Evolutionary conservation across 2,329 filamentous ascomycete genomes (phyloP), one percentile per base, ranked within the genome.

Genomic region (Ophiocordyceps camponoti-saundersi): DNA sequence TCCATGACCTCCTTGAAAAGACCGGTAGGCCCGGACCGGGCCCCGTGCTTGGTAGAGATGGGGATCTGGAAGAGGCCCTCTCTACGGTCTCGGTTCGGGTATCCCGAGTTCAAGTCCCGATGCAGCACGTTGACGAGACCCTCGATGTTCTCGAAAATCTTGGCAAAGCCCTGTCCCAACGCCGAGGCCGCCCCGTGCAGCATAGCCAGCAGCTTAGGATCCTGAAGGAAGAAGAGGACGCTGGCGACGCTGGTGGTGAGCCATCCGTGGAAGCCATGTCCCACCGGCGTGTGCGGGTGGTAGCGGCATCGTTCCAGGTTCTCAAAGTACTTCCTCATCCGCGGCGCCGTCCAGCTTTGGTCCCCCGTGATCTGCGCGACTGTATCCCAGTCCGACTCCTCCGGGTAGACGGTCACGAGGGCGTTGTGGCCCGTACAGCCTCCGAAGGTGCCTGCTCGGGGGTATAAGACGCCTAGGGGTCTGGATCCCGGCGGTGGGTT

Each of bases 291-390:
- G 8, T 49, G 46, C n/a, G 50, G 50, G 12, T 56, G 42, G 56
- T 80, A 77, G 23, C 65, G 55, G 61, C 72, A 72, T 40, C 68
- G 66, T 61, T 82, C 78, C 10, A 82, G 57, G 53, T 67, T 70
- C 54, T 66, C 57, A 48, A 74, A 76, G 59, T 80, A 79, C 50
- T 70, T 64, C 49, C 76, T 67, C 77, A 82, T 81, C 49, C 76
- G 76, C 3, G 64, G 60, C 0, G 77, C 64, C 0, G 64, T 61
- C 78, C 79, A 82, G 0, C 72, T 74, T 1, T 59, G 52, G 53
- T 83, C 79, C 3, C 77, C 77, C 2, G 79, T 82, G 22, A 80
- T 54, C 15, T 61, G 59, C 5, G 69, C 70, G 48, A 82, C 73
- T 53, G 72, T 60, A 43, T 77, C 65, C 61, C 74, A 82, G 57